A percentile compares a stretch with the other conserved stretches of the same genome.
Conservation (phyloP, 2,329 filamentous ascomycete species). For the Grosmannia penicillata region DNA sequence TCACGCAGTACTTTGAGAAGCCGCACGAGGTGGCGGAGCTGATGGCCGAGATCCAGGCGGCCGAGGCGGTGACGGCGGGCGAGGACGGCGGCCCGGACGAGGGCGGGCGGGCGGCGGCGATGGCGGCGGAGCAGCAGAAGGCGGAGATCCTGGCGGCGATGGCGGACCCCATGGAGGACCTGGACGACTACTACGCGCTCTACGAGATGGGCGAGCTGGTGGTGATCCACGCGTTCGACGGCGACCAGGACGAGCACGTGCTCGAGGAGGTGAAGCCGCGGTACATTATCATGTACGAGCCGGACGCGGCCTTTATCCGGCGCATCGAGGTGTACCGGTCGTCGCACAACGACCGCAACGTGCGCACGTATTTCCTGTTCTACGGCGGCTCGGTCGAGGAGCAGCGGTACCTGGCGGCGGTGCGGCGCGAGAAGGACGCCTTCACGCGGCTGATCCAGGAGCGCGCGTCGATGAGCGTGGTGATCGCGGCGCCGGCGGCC, state of each 20-base stretch:
- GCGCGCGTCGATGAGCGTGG: constrained; percentile 81
- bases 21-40: constrained; percentile 69
- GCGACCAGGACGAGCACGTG: constrained; percentile 91
- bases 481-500: constrained; percentile 56
- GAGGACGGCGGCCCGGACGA: constrained; percentile 42
- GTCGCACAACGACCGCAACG: constrained; percentile 76
- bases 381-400: constrained; percentile 93
- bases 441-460: constrained; percentile 94
- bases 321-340: constrained; percentile 91
- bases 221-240: constrained; percentile 84
- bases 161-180: constrained; percentile 69
- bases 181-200: constrained; percentile 83
- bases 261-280: constrained; percentile 85
- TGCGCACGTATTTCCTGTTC: constrained; percentile 93
- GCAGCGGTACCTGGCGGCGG: constrained; percentile 76
- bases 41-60: constrained; percentile 71
- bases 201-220: constrained; percentile 85
- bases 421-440: constrained; percentile 89
- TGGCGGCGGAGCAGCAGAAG: constrained; percentile 38
- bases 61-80: constrained; percentile 41
- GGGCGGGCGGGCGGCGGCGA: constrained; percentile 11
- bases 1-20: constrained; percentile 68
- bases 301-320: constrained; percentile 85
- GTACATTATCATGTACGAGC: constrained; percentile 98
- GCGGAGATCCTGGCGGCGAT: constrained; percentile 44